Base-by-base conservation (phyloP, 2,329 filamentous ascomycete genomes). In the Sclerotinia borealis region DNA sequence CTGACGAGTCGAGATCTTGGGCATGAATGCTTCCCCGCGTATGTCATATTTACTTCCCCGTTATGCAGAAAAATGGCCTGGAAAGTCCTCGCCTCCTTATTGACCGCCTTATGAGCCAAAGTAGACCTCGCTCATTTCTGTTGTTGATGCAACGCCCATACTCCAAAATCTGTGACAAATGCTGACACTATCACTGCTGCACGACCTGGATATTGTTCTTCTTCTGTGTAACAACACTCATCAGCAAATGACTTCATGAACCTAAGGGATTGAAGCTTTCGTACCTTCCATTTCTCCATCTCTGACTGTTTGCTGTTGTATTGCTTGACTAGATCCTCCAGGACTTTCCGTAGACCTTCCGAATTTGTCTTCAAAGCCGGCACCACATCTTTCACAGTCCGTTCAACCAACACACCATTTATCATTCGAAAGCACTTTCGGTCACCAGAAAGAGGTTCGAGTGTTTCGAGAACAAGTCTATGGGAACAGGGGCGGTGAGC, bases 351-450 rank as follows among this genome's bases (percentile, higher is more conserved):
- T 74, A 99, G 76, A 1, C 95, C 93, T 67, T 98, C 93, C 31
- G 92, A 90, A 75, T 99, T 98, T 25, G 92, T 98, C 79, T 92
- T 89, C 66, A 99, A 82, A 31, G 92, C 90, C 7, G 95, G 95
- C 62, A 96, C 82, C 15, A 99, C 91, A 76, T 98, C 95, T 76
- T 92, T 84, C 70, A 99, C 91, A 19, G 93, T 98, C 70, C 93
- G 85, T 80, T 99, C 95, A 61, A 96, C 91, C 64, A 99, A 80
- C 29, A 98, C 93, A 51, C 95, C 95, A 76, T 99, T 98, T 76
- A 99, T 96, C 85, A 99, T 92, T 71, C 95, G 93, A 79, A 98
- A 99, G 79, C 93, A 98, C 80, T 97, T 99, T 72, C 95, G 90
- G 69, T 96, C 90, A 68, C 82, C 84, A 1, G 91, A 83, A 29